Evolutionary conservation across 495 filamentous ascomycete species (phyloP).

Genomic region (Patellaria atrata): DNA sequence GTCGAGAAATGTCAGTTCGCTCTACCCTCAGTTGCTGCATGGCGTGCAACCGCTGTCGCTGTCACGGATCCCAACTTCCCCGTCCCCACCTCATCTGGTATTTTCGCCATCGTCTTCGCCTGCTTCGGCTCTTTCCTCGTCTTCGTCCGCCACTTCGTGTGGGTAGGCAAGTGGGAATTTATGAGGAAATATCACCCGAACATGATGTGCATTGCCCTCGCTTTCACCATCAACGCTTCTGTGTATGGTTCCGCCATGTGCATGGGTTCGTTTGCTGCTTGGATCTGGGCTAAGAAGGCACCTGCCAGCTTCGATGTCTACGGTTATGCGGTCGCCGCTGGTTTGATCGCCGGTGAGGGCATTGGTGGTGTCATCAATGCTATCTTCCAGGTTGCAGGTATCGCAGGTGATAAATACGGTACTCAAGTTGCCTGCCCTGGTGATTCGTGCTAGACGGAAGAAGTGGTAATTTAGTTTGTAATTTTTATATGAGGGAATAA

Average conservation of each 20-base stretch:
- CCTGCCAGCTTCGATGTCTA: conserved; percentile 43
- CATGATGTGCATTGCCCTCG: conserved; percentile 50
- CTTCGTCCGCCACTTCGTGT: conserved; percentile 42
- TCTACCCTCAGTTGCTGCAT: conserved; percentile 48
- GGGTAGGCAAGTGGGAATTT: conserved; percentile 39
- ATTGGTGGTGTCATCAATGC: conserved; percentile 49
- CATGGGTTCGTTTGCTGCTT: conserved; percentile 42
- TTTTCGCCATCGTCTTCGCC: conserved; percentile 42
- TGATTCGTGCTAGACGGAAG: conserved; percentile 20
- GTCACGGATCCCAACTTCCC: conserved; percentile 44
- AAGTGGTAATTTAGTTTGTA: no score
- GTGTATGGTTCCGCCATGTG: conserved; percentile 43
- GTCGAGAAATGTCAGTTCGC: conserved; percentile 37
- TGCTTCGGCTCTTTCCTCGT: conserved; percentile 34
- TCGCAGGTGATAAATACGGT: conserved; percentile 34
- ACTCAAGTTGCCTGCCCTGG: conserved; percentile 36
- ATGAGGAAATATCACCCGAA: conserved; percentile 47
- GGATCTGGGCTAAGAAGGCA: conserved; percentile 42
- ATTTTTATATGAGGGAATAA: no score
- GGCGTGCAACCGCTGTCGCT: conserved; percentile 49
- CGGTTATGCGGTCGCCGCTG: conserved; percentile 52
- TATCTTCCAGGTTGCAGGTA: conserved; percentile 37
- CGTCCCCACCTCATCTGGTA: conserved; percentile 41
- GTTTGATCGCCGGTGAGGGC: conserved; percentile 54
- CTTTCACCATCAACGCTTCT: conserved; percentile 46